Evolutionary conservation across 805 yeast species (phyloP).

Genomic region (Pichia exigua): DNA sequence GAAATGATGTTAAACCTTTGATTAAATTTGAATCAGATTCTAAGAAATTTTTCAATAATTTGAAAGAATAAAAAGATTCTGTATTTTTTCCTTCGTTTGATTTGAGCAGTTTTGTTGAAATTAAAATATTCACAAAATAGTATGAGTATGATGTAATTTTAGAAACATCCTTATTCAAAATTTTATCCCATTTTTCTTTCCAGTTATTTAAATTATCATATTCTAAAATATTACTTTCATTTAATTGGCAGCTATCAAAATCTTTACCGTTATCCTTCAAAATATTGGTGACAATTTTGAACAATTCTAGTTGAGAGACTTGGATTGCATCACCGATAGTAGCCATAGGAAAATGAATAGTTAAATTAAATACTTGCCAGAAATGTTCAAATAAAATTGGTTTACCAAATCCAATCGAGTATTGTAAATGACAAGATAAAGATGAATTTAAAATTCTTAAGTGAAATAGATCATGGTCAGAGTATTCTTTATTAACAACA

Average conservation of each 20-base stretch:
- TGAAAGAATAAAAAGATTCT: constrained; percentile 37
- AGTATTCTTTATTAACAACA: constrained; percentile 20
- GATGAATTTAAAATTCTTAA: constrained; percentile 46
- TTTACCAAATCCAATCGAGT: constrained; percentile 42
- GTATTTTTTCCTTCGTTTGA: constrained; percentile 15
- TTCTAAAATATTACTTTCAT: constrained; percentile 13
- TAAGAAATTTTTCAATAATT: constrained; percentile 37
- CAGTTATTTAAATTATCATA: constrained; percentile 37
- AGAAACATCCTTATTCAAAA: constrained; percentile 41
- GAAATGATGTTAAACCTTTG: constrained; percentile 47
- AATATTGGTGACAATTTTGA: constrained; percentile 18
- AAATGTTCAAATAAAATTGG: constrained; percentile 33
- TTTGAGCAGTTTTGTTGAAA: constrained; percentile 30
- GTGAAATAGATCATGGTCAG: constrained; percentile 40
- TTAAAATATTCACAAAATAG: constrained; percentile 39
- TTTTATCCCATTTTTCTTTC: constrained; percentile 37
- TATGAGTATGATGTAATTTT: constrained; percentile 40
- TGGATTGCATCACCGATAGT: constrained; percentile 49
- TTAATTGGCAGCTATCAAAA: background rate
- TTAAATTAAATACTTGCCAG: constrained; percentile 35
- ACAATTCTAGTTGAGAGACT: constrained; percentile 41
- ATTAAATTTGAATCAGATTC: constrained; percentile 38
- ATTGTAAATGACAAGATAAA: constrained; percentile 44
- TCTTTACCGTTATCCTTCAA: constrained; percentile 6
- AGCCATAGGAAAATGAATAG: constrained; percentile 41